Percentiles rank a stretch among this genome's conserved stretches.
phyloP scores from a whole-genome alignment of 2,329 filamentous ascomycete species.

The Drechslera avenae region DNA sequence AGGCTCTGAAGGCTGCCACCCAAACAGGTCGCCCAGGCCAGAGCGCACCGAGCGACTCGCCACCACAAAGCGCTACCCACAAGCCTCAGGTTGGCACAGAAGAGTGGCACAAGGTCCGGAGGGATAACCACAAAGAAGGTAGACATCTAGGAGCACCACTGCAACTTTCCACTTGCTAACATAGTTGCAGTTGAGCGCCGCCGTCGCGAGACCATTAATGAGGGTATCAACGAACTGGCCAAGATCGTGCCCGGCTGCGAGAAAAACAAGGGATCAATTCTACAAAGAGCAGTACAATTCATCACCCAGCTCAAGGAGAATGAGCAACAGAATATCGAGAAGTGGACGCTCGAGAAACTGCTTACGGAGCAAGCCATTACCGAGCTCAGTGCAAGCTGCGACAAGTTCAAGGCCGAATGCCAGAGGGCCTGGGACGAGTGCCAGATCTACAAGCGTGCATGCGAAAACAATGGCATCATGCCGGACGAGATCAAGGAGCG shows the following conservation, averaged over 20 bases:
- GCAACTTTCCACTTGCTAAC: slow-evolving; percentile 10
- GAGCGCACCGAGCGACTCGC: slow-evolving; percentile 41
- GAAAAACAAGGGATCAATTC: slow-evolving; percentile 97
- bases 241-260: slow-evolving; percentile 98
- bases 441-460: slow-evolving; percentile 72
- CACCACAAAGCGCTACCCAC: slow-evolving; percentile 39
- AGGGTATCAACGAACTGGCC: slow-evolving; percentile 96
- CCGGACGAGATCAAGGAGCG: slow-evolving; percentile 50
- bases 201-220: slow-evolving; percentile 96
- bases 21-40: slow-evolving; percentile 54
- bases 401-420: slow-evolving; percentile 82
- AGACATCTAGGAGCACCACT: slow-evolving; percentile 35
- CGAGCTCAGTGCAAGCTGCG: slow-evolving; percentile 84
- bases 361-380: slow-evolving; percentile 86
- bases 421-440: slow-evolving; percentile 78
- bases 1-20: slow-evolving; percentile 57
- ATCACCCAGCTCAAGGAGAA: slow-evolving; percentile 95
- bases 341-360: slow-evolving; percentile 90
- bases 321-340: slow-evolving; percentile 90
- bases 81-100: slow-evolving; percentile 95
- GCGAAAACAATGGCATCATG: slow-evolving; percentile 48
- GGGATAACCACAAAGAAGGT: slow-evolving; percentile 99
- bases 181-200: slow-evolving; percentile 79
- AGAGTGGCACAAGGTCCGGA: slow-evolving; percentile 96
- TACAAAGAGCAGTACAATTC: slow-evolving; percentile 91